Percentiles rank a stretch among this genome's conserved stretches.
Conservation (phyloP, 2,329 filamentous ascomycete genomes). For the Piedraia hortae region DNA sequence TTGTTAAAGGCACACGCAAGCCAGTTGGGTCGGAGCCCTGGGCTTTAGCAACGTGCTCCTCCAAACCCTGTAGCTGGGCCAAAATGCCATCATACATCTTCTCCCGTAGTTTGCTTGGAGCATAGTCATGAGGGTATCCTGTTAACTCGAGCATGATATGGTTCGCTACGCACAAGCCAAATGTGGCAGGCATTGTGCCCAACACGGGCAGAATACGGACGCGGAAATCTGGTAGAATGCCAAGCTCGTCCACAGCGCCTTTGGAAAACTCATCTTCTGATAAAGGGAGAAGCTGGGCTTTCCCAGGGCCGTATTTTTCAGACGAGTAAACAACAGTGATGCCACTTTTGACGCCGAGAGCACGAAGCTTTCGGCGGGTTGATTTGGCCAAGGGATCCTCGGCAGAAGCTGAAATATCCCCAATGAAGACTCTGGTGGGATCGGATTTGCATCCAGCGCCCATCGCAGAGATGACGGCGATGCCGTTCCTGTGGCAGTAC, state of each 20-base stretch:
- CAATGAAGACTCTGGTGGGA: slow-evolving; percentile 60
- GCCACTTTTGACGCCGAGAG: slow-evolving; percentile 49
- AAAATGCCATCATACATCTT: slow-evolving; percentile 80
- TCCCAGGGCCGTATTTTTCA: slow-evolving; percentile 69
- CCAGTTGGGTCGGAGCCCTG: slow-evolving; percentile 32
- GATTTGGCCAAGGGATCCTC: slow-evolving; percentile 73
- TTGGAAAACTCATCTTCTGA: slow-evolving; percentile 69
- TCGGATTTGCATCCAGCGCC: slow-evolving; percentile 84
- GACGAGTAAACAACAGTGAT: slow-evolving; percentile 84
- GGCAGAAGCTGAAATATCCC: slow-evolving; percentile 66
- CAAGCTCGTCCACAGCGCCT: slow-evolving; percentile 61
- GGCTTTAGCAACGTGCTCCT: slow-evolving; percentile 43
- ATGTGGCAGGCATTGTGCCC: slow-evolving; percentile 91
- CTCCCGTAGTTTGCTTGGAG: slow-evolving; percentile 53
- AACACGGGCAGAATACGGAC: slow-evolving; percentile 85
- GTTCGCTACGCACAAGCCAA: slow-evolving; percentile 76
- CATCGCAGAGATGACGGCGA: slow-evolving; percentile 84
- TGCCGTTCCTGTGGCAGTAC: slow-evolving; percentile 51
- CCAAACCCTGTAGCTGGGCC: slow-evolving; percentile 43
- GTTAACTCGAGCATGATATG: slow-evolving; percentile 62
- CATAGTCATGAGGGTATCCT: slow-evolving; percentile 66
- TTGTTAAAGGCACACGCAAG: slow-evolving; percentile 49
- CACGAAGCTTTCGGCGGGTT: slow-evolving; percentile 53
- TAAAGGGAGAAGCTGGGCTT: slow-evolving; percentile 67
- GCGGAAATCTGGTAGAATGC: slow-evolving; percentile 73